Conservation (phyloP, 768 basidiomycete species). For the Pulveroboletus sp. region DNA sequence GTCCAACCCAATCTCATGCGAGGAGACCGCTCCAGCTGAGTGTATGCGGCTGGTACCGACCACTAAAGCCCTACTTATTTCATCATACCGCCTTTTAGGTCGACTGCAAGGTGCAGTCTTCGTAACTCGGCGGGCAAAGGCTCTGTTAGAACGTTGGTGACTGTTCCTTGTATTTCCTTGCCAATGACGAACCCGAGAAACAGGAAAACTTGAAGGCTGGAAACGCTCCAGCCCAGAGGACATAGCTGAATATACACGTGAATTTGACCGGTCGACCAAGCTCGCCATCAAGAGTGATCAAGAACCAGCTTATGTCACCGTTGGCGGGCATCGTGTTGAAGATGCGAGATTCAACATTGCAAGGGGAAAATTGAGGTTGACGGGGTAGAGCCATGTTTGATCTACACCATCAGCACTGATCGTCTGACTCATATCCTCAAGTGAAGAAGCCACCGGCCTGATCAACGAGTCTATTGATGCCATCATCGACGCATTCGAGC, state of each 20-base stretch:
- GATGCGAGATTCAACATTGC: background rate
- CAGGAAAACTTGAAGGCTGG: background rate
- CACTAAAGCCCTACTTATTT: background rate
- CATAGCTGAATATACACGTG: background rate
- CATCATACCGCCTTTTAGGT: constrained; percentile 23
- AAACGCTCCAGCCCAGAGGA: background rate
- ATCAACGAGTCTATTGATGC: constrained; percentile 6
- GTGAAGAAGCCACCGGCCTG: constrained; percentile 7
- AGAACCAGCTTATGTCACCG: background rate
- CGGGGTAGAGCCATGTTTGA: constrained; percentile 7
- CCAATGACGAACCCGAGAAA: background rate
- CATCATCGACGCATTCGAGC: constrained; percentile 10
- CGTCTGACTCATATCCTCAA: background rate
- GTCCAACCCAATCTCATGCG: constrained; percentile 18
- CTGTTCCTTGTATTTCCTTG: background rate
- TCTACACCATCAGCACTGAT: background rate
- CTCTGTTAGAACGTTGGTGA: constrained; percentile 33
- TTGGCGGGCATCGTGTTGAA: background rate
- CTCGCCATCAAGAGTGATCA: constrained; percentile 1
- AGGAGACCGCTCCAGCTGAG: constrained; percentile 32
- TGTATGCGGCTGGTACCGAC: constrained; percentile 8
- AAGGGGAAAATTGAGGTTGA: constrained; percentile 7
- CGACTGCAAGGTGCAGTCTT: constrained; percentile 44
- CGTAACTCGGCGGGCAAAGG: constrained; percentile 37
- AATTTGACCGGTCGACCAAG: constrained; percentile 4